Percentiles rank a stretch among this genome's conserved stretches.
These are phyloP conservation scores for Salvia hispanica DNA, from an alignment of 257 asterid genomes.

Conservation along the genomic window DNA sequence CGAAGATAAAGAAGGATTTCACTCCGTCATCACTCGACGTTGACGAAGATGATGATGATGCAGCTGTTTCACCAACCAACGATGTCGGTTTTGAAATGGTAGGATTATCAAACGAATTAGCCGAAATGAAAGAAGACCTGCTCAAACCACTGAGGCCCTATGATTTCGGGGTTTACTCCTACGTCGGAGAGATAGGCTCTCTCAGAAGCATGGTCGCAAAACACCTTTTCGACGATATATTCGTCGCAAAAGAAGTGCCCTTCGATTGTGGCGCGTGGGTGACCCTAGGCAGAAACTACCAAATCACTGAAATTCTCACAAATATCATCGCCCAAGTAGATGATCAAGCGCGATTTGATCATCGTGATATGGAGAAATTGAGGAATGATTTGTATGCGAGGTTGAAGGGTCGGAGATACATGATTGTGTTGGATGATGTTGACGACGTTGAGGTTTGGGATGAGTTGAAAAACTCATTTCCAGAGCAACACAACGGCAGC, in stretches of 20 bases:
- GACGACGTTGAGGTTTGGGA: not conserved
- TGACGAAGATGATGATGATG: too few relatives aligned
- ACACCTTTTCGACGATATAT: not conserved
- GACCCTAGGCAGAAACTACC: not conserved
- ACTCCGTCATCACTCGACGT: not conserved
- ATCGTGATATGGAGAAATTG: not conserved
- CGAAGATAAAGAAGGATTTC: not conserved
- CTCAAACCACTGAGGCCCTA: constrained; percentile 3
- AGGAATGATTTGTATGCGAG: not conserved
- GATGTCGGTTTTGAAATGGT: too few relatives aligned
- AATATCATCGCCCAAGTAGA: not conserved
- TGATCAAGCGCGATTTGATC: not conserved
- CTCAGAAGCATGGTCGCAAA: not conserved
- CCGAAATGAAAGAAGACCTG: not conserved
- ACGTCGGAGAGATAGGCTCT: not conserved
- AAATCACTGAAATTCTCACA: not conserved
- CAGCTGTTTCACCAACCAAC: too few relatives aligned
- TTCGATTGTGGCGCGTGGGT: constrained; percentile 19
- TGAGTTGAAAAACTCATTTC: not conserved
- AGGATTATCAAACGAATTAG: not conserved
- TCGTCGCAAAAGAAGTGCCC: not conserved
- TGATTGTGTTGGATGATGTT: not conserved
- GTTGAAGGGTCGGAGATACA: not conserved
- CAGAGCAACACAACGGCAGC: not conserved
- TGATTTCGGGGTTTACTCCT: constrained; percentile 10